Conservation (phyloP, 176 grass and related monocot genomes). For the Lolium rigidum region DNA sequence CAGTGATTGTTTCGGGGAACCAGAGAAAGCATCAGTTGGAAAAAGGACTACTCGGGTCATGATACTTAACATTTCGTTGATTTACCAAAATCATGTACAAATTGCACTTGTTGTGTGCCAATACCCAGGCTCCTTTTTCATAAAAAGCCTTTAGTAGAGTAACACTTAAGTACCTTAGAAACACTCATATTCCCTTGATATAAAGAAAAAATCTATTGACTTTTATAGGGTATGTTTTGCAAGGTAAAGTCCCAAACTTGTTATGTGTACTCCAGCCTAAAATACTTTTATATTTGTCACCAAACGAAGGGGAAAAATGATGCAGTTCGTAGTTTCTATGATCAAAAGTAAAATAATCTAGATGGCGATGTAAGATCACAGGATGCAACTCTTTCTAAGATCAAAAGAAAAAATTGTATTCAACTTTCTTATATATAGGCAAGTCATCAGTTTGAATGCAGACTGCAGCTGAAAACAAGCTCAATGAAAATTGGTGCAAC, state of each 20-base stretch:
- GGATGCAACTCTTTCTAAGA: neutral
- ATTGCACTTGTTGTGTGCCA: neutral
- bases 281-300: neutral
- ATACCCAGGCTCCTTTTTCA: neutral
- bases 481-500: constrained; percentile 6
- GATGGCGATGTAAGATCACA: neutral
- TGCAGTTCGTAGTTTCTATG: neutral
- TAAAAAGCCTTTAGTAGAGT: neutral
- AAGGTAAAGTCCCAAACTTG: neutral
- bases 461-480: constrained; percentile 18
- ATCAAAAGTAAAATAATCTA: neutral
- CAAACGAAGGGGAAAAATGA: neutral
- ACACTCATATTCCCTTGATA: constrained; percentile 1
- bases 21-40: neutral
- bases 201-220: neutral
- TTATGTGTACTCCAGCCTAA: neutral
- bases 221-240: constrained; percentile 13
- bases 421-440: neutral
- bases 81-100: neutral
- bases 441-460: neutral
- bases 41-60: neutral
- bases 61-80: neutral
- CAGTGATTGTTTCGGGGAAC: neutral
- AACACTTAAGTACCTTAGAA: neutral
- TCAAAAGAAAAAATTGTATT: neutral